phyloP scores from a whole-genome alignment of 345 rosid genomes.

The Mangifera indica region DNA sequence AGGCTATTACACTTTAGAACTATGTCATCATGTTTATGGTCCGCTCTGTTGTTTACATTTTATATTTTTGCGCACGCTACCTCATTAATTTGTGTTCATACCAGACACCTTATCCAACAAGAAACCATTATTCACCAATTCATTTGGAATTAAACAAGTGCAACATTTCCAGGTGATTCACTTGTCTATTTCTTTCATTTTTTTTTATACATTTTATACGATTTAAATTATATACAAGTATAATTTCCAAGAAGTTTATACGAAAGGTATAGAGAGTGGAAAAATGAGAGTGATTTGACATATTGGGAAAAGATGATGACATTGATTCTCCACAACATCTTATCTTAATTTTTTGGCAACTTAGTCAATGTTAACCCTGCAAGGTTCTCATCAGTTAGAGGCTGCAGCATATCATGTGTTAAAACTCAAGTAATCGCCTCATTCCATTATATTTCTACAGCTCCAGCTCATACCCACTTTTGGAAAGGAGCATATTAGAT shows the following conservation, averaged over 20 bases:
- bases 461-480: not conserved
- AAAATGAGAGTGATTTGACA: slow-evolving; percentile 13
- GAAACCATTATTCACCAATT: no score
- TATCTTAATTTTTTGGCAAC: slow-evolving; percentile 2
- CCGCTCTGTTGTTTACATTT: not conserved
- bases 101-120: no score
- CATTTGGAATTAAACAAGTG: no score
- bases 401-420: not conserved
- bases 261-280: no score
- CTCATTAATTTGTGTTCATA: no score
- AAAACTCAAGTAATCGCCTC: no score
- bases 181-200: no score
- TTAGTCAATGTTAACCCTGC: slow-evolving; percentile 24
- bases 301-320: slow-evolving; percentile 13
- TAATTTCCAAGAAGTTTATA: no score
- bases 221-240: no score
- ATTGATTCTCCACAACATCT: slow-evolving; percentile 10
- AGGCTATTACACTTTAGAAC: slow-evolving; percentile 10
- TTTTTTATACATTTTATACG: no score
- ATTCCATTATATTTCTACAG: not conserved
- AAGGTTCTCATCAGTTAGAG: not conserved
- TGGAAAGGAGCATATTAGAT: not conserved
- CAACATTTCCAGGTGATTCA: no score
- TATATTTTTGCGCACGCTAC: not conserved
- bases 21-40: not conserved